phyloP scores from a whole-genome alignment of 164 flowering plant genomes.

The Sextonia rubra region DNA sequence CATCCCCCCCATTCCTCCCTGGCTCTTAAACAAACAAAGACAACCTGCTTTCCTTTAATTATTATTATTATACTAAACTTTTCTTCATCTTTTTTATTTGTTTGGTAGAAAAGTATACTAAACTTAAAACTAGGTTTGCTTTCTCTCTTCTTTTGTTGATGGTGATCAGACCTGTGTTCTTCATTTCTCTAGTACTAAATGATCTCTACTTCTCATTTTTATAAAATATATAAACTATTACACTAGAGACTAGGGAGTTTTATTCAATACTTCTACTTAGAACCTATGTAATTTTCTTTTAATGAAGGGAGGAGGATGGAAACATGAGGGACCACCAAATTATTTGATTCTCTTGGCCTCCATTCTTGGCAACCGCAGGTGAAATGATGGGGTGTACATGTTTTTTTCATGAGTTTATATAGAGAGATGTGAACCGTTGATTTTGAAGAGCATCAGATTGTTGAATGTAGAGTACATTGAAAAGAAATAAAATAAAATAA shows the following conservation, averaged over 20 bases:
- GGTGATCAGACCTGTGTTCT: background rate
- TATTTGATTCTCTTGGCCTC: background rate
- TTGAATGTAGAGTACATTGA: background rate
- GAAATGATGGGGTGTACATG: background rate
- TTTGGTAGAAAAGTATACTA: background rate
- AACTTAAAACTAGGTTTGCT: background rate
- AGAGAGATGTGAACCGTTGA: background rate
- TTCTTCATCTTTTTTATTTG: conserved; percentile 10
- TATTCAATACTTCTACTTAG: too few species aligned
- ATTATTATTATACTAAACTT: conserved; percentile 14
- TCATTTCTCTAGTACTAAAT: background rate
- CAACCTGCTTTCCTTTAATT: conserved; percentile 2
- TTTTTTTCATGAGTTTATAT: background rate
- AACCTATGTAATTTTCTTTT: too few species aligned
- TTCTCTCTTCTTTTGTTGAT: background rate
- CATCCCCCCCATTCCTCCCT: conserved; percentile 35
- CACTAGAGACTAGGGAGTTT: background rate
- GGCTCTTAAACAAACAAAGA: conserved; percentile 13
- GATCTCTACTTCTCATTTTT: background rate
- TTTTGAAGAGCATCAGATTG: background rate
- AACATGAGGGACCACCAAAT: background rate
- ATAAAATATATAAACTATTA: too few species aligned
- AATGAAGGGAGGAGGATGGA: background rate
- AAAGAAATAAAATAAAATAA: background rate
- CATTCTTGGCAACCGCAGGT: background rate